These are phyloP conservation scores for Populus trichocarpa DNA, from an alignment of 441 rosid genomes.

Conservation along the genomic window DNA sequence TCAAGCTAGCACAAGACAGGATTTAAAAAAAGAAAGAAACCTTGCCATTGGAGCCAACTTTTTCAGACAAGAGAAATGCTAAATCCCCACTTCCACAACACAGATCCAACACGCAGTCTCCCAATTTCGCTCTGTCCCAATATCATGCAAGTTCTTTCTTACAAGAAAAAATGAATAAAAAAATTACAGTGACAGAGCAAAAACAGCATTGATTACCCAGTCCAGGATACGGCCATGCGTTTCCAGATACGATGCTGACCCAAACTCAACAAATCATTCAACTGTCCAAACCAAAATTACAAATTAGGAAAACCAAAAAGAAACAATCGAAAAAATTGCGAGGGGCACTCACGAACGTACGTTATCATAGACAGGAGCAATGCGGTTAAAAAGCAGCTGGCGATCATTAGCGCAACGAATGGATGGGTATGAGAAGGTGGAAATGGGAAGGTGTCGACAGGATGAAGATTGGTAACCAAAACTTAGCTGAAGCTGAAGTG, in stretches of 20 bases:
- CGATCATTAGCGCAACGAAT: slow-evolving; percentile 51
- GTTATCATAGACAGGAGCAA: slow-evolving; percentile 41
- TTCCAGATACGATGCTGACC: slow-evolving; percentile 95
- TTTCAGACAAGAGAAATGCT: slow-evolving; percentile 77
- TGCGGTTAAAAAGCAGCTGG: slow-evolving; percentile 68
- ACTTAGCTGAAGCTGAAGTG: slow-evolving; percentile 20
- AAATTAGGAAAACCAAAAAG: too few species aligned
- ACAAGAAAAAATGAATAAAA: background rate
- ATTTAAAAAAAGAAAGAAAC: slow-evolving; percentile 19
- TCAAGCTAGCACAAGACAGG: background rate
- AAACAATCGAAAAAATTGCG: background rate
- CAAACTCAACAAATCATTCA: slow-evolving; percentile 78
- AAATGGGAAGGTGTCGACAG: slow-evolving; percentile 5
- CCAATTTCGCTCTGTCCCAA: slow-evolving; percentile 44
- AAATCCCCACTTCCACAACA: slow-evolving; percentile 92
- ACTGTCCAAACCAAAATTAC: slow-evolving; percentile 24
- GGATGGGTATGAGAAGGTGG: background rate
- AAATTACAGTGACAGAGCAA: background rate
- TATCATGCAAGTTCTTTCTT: background rate
- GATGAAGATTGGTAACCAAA: slow-evolving; percentile 13
- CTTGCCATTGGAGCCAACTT: slow-evolving; percentile 63
- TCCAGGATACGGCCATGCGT: slow-evolving; percentile 86
- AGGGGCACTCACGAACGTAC: slow-evolving; percentile 13
- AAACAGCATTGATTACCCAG: slow-evolving; percentile 38
- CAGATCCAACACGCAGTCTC: slow-evolving; percentile 71